Evolutionary conservation across 225 moss, liverwort and hornwort genomes (phyloP).

Genomic region (Marchantia paleacea): DNA sequence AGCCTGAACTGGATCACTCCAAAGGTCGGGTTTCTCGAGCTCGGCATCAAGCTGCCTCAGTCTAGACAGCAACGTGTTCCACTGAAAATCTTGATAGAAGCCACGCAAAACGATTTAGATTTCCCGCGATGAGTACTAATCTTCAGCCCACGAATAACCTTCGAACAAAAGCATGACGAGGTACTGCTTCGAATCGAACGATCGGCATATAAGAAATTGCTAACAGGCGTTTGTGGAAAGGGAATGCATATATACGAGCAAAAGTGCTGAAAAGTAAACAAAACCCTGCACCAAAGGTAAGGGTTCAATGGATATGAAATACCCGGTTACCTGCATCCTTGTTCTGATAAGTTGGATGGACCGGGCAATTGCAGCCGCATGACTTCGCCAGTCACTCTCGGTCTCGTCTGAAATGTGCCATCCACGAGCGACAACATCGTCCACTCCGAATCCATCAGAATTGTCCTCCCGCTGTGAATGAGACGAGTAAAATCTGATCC

Average conservation of each 20-base stretch:
- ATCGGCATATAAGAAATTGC: no score
- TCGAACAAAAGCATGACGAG: no score
- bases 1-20: slow-evolving; percentile 74
- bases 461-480: slow-evolving; percentile 3
- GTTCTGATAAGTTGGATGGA: slow-evolving; percentile 85
- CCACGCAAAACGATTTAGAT: slow-evolving; percentile 19
- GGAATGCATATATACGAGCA: no score
- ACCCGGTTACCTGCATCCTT: slow-evolving; percentile 60
- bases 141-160: no score
- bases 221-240: no score
- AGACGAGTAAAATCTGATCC: slow-evolving; percentile 6
- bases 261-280: no score
- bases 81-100: slow-evolving; percentile 47
- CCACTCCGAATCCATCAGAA: slow-evolving; percentile 34
- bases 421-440: slow-evolving; percentile 68
- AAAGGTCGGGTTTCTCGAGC: slow-evolving; percentile 66
- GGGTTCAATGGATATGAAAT: background rate
- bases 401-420: slow-evolving; percentile 76
- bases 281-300: background rate
- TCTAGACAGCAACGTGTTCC: slow-evolving; percentile 68
- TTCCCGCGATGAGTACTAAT: background rate
- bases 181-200: no score
- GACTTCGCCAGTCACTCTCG: slow-evolving; percentile 92
- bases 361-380: slow-evolving; percentile 86
- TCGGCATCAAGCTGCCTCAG: slow-evolving; percentile 67